Evolutionary conservation across 441 rosid genomes (phyloP), one percentile per base, ranked within the genome.

Genomic region (Adansonia rubrostipa): DNA sequence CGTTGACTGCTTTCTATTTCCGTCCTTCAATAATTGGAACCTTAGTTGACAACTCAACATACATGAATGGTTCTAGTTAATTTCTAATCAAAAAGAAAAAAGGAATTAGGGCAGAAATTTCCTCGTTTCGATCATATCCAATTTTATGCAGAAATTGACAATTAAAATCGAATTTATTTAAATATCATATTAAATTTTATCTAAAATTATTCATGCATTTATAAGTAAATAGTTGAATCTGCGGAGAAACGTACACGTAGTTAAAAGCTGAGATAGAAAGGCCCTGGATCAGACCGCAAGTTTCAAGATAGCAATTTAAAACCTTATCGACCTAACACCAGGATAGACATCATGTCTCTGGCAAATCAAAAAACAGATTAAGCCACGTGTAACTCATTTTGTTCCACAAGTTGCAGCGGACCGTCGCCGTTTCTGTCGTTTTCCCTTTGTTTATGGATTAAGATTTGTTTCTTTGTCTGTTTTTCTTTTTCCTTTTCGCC

Each of bases 371-470:
- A 17, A 9, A 33, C 4, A 51, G 0, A 53, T 4, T 6, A 40
- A 6, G 76, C 65, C 40, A 73, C 67, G 54, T 58, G 65, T 73
- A 2, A 42, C 0, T 45, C 8, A 22, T 13, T 44, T 20, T 10
- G 0, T 19, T 42, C 58, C 54, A 73, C 80, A 74, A 53, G 33
- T 45, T 83, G 86, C 73, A 83, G 86, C 86, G 77, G 60, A 76
- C 70, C 86, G 86, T 75, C 82, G 86, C 78, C 80, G 86, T 67
- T 60, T 65, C 54, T 77, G 77, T 54, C 79, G 19, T 44, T 66
- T 67, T 66, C 67, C 14, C 1, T 14, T 1, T 9, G 22, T 71
- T 53, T n/a, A 24, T 28, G 75, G 75, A 53, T 71, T 71, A 6
- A 69, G 56, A 71, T 28, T 1, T 6, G 28, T 24, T 24, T 24